phyloP scores from a whole-genome alignment of 176 grass and related monocot species.

The Oryza brachyantha region DNA sequence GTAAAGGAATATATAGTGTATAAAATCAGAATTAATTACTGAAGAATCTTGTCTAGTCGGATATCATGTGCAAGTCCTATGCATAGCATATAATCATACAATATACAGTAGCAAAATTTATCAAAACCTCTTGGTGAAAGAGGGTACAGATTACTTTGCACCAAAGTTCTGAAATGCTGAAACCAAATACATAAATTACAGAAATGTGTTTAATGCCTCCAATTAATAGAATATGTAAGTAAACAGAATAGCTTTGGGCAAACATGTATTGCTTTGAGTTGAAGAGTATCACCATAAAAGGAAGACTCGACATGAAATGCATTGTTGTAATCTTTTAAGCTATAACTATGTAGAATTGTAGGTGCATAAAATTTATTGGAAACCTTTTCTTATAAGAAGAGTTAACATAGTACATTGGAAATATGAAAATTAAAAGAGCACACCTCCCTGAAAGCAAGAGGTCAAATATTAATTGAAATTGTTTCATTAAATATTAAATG shows the following conservation, averaged over 20 bases:
- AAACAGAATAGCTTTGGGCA: not conserved
- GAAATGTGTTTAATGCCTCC: not conserved
- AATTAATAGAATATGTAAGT: not conserved
- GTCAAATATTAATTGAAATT: constrained; percentile 13
- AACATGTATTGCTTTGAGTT: not conserved
- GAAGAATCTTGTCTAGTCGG: not conserved
- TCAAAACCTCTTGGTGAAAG: constrained; percentile 1
- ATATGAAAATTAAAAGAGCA: not conserved
- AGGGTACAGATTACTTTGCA: constrained; percentile 19
- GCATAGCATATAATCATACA: not conserved
- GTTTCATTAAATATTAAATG: not conserved
- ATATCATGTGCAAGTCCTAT: not conserved
- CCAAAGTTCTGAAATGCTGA: constrained; percentile 15
- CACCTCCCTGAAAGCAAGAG: not conserved
- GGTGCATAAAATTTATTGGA: not conserved
- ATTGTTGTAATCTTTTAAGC: not conserved
- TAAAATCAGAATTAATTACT: not conserved
- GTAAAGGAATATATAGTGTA: not conserved
- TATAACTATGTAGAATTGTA: constrained; percentile 1
- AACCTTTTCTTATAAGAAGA: not conserved
- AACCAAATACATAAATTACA: constrained; percentile 1
- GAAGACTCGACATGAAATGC: not conserved
- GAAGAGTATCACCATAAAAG: not conserved
- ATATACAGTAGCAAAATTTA: not conserved
- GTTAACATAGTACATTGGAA: not conserved